These are phyloP conservation scores for Mycena haematopus DNA, from an alignment of 768 basidiomycete genomes.

Conservation along the genomic window DNA sequence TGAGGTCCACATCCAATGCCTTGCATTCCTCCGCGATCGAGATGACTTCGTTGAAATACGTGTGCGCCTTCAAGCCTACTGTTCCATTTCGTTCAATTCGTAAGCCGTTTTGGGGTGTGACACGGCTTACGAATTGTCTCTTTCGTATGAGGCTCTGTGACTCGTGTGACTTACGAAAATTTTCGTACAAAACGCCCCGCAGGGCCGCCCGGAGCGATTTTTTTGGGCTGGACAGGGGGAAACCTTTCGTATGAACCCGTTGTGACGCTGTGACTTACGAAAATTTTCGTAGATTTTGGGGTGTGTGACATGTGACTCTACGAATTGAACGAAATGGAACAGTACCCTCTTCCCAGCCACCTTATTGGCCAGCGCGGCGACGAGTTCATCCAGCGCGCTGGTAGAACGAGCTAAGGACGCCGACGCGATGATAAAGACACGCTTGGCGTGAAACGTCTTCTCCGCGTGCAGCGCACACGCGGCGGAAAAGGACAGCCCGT, in stretches of 20 bases:
- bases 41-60: constrained; percentile 10
- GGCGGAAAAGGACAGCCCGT: not conserved
- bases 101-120: too few species aligned
- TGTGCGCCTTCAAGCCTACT: constrained; percentile 1
- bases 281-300: too few species aligned
- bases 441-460: constrained; percentile 12
- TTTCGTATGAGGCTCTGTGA: too few species aligned
- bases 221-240: too few species aligned
- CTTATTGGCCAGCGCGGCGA: constrained; percentile 1
- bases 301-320: too few species aligned
- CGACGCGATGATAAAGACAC: constrained; percentile 8
- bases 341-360: not conserved
- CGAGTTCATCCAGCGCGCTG: constrained; percentile 1
- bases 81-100: too few species aligned
- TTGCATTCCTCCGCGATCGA: constrained; percentile 5
- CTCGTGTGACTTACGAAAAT: too few species aligned
- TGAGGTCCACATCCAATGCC: constrained; percentile 1
- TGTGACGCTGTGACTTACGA: too few species aligned
- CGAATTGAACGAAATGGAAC: not conserved
- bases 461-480: constrained; percentile 14
- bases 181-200: too few species aligned
- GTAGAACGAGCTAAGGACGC: constrained; percentile 8
- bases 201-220: too few species aligned
- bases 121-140: too few species aligned
- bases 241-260: too few species aligned